These are phyloP conservation scores for Schizochytrium sp. DNA, from an alignment of 108 stramenopile genomes.

Conservation along the genomic window DNA sequence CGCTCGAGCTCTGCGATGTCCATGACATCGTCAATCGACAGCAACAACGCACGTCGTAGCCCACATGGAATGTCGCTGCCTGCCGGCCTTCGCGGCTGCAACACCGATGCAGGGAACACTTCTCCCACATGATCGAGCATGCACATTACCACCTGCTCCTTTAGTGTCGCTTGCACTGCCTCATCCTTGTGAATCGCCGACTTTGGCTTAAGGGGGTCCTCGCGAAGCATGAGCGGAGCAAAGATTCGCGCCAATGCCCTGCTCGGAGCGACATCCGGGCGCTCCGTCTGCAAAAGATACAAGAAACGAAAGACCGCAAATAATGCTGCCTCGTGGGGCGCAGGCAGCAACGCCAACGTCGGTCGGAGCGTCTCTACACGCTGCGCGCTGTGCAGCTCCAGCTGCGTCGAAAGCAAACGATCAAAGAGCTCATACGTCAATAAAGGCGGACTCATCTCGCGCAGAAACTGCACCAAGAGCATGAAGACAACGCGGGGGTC, in stretches of 20 bases:
- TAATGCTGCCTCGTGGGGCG: not conserved
- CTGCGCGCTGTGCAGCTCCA: not conserved
- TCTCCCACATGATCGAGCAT: not conserved
- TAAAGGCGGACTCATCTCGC: not conserved
- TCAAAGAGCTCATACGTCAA: slow-evolving; percentile 2
- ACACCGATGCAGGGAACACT: not conserved
- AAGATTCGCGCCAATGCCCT: not conserved
- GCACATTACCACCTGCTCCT: not conserved
- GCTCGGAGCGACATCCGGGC: not conserved
- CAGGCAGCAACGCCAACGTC: not conserved
- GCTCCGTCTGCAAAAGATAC: not conserved
- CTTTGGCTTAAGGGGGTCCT: not conserved
- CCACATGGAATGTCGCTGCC: not conserved
- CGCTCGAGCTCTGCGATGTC: not conserved
- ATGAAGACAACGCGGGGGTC: not conserved
- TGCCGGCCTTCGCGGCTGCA: not conserved
- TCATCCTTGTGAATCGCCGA: not conserved
- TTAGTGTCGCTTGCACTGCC: not conserved
- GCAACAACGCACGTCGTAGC: not conserved
- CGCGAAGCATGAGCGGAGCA: not conserved
- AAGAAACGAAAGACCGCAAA: not conserved
- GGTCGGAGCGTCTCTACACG: not conserved
- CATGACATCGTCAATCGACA: not conserved
- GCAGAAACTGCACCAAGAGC: not conserved
- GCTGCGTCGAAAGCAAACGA: not conserved